These are phyloP conservation scores for Colletotrichum sojae DNA, from an alignment of 2,329 filamentous ascomycete species.

Conservation along the genomic window DNA sequence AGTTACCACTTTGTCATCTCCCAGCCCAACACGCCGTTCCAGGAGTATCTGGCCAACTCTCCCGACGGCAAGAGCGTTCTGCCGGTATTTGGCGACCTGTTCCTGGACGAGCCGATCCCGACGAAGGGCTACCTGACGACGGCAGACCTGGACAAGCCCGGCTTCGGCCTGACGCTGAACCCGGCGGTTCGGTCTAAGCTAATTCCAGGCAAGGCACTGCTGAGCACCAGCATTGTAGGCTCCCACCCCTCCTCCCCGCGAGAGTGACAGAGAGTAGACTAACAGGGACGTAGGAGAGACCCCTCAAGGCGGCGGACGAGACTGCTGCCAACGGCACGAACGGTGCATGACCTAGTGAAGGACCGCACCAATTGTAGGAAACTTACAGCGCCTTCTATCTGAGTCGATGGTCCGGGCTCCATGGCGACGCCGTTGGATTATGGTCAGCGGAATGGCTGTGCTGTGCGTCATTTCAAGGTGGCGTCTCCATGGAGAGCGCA, in stretches of 20 bases:
- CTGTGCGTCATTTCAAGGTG: no score
- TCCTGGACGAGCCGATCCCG: constrained; percentile 91
- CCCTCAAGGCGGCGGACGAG: constrained; percentile 32
- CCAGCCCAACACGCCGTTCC: constrained; percentile 93
- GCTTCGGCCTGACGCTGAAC: constrained; percentile 91
- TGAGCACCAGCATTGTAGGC: constrained; percentile 70
- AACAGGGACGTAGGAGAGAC: constrained; percentile 21
- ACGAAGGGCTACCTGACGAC: constrained; percentile 85
- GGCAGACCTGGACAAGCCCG: constrained; percentile 86
- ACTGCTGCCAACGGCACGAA: constrained; percentile 40
- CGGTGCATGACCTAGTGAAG: constrained; percentile 47
- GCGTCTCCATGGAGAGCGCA: no score
- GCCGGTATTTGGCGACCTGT: constrained; percentile 93
- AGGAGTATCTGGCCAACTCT: constrained; percentile 95
- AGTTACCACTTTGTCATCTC: constrained; percentile 97
- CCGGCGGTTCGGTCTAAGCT: constrained; percentile 79
- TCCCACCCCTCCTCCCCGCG: neutral
- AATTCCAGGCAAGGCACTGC: constrained; percentile 80
- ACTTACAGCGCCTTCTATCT: constrained; percentile 43
- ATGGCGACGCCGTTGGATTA: no score
- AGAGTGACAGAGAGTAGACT: neutral
- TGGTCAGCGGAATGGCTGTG: no score
- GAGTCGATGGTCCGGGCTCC: no score
- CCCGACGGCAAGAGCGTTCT: constrained; percentile 90
- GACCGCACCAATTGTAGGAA: constrained; percentile 53